Base-by-base conservation (phyloP, 441 rosid species). In the Adansonia madagascariensis region DNA sequence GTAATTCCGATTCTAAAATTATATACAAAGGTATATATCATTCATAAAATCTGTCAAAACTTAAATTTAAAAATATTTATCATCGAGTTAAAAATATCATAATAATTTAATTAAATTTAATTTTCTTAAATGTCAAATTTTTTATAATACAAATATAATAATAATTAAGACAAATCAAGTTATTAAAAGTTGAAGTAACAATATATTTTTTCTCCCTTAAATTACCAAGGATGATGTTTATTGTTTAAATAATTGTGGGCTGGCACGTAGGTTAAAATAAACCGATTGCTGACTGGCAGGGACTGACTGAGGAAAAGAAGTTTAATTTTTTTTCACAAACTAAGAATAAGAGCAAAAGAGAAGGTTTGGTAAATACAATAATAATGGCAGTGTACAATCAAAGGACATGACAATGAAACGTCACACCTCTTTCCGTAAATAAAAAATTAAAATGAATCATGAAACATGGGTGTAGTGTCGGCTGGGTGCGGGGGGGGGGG, bases 321-420 rank as follows among this genome's bases (percentile, higher is more conserved):
- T 55, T 17, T 17, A 2, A 15, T 52, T 3, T 11, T 61, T 63
- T 63, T 27, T 35, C 39, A 27, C 15, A 49, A 46, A 57, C 22
- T 10, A 35, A 27, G 12, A 67, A 12, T 1, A 12, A 41, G 46
- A 27, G 53, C 27, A 66, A 17, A 50, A 8, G 11, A 57, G 31
- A 44, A 49, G 20, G 47, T 56, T 27, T 43, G 70, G 27, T 43
- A 17, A 43, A 46, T 46, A 49, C 41, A 35, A 52, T 55, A 27
- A 50, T 78, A 72, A 50, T 52, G 71, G 47, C 35, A 72, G 53
- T 14, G 20, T 22, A 75, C 73, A 64, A 49, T 76, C 76, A 76
- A 64, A 76, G 31, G 55, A 73, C 52, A 76, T 52, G 77, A 77
- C 71, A 76, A 44, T 65, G 61, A 79, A 75, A 74, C 74, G 62